Evolutionary conservation across 768 basidiomycete species (phyloP).

Genomic region (Mycena vulgaris): DNA sequence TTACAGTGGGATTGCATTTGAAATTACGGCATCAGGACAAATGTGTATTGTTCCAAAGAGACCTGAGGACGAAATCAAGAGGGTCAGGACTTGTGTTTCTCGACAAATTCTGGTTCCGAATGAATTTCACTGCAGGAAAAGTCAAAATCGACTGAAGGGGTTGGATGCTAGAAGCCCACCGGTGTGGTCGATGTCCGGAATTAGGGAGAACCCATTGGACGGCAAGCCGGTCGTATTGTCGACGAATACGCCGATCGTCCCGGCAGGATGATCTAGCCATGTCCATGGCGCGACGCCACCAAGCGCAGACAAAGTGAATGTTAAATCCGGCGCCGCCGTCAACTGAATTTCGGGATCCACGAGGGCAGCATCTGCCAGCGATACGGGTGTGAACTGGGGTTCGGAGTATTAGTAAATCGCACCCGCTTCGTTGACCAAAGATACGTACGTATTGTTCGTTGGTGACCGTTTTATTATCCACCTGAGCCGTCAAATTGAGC

Average conservation of each 20-base stretch:
- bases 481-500: conserved; percentile 64
- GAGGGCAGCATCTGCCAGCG: conserved; percentile 62
- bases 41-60: conserved; percentile 70
- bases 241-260: conserved; percentile 68
- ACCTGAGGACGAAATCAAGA: conserved; percentile 64
- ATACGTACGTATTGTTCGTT: conserved; percentile 59
- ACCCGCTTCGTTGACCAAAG: no score
- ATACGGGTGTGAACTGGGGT: conserved; percentile 66
- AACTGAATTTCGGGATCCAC: conserved; percentile 65
- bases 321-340: conserved; percentile 49
- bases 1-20: no score
- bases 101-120: conserved; percentile 57
- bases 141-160: background rate
- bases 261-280: conserved; percentile 72
- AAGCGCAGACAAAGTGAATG: conserved; percentile 66
- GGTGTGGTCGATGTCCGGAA: conserved; percentile 69
- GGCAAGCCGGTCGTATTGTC: conserved; percentile 59
- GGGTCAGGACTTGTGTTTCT: conserved; percentile 54
- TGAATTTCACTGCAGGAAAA: conserved; percentile 56
- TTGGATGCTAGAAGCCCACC: conserved; percentile 49
- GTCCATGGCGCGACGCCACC: conserved; percentile 72
- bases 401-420: background rate
- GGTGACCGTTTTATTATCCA: conserved; percentile 57
- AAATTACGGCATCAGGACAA: no score
- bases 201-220: conserved; percentile 68